Conservation (phyloP, 768 basidiomycete species). For the Omphalotus guepiniiformis region DNA sequence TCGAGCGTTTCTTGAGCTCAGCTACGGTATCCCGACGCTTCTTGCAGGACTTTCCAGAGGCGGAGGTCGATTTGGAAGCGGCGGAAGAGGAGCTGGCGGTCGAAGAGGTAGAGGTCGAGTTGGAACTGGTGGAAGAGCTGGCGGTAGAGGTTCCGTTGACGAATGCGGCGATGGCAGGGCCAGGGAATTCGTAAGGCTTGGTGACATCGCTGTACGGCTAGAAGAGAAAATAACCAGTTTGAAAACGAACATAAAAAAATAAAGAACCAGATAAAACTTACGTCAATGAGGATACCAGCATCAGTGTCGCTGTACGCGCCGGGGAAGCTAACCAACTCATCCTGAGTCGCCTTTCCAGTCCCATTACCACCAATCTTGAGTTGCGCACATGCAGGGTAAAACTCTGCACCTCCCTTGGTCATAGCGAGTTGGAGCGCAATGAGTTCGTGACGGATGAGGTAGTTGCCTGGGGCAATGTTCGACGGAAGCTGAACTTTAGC, state of each 20-base stretch:
- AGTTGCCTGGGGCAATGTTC: slow-evolving; percentile 38
- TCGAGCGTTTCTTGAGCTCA: neutral
- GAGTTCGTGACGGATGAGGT: slow-evolving; percentile 50
- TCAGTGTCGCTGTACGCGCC: slow-evolving; percentile 48
- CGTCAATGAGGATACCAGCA: slow-evolving; percentile 27
- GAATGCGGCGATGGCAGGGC: slow-evolving; percentile 3
- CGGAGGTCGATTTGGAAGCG: neutral
- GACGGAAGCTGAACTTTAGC: slow-evolving; percentile 29
- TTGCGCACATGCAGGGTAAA: slow-evolving; percentile 43
- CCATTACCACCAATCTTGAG: slow-evolving; percentile 18
- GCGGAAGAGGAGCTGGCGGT: neutral
- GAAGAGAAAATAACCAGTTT: neutral
- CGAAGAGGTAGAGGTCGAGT: neutral
- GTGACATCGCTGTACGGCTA: slow-evolving; percentile 1
- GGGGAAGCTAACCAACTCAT: slow-evolving; percentile 38
- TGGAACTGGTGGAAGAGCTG: neutral
- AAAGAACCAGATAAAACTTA: neutral
- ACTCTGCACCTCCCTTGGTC: slow-evolving; percentile 6
- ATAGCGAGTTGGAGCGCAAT: slow-evolving; percentile 45
- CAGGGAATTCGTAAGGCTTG: slow-evolving; percentile 6
- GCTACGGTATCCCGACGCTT: neutral
- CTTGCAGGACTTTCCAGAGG: neutral
- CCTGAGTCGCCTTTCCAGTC: slow-evolving; percentile 17
- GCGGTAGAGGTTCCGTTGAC: neutral
- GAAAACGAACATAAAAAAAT: slow-evolving; percentile 2